phyloP scores from a whole-genome alignment of 208 protist species.

The Leishmania braziliensis region DNA sequence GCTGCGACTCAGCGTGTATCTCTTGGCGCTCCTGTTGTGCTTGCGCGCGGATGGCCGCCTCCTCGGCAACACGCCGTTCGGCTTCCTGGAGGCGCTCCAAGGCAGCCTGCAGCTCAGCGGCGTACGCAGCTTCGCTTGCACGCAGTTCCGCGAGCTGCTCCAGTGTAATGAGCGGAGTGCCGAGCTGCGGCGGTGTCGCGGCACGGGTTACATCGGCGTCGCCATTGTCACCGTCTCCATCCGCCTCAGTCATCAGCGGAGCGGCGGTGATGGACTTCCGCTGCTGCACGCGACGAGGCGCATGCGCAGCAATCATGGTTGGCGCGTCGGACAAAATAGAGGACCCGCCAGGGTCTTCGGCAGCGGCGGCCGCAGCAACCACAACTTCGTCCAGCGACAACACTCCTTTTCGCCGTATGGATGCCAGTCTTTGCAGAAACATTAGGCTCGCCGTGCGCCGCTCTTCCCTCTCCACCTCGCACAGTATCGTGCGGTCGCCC shows the following conservation, averaged over 20 bases:
- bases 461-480: slow-evolving; percentile 48
- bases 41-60: slow-evolving; percentile 33
- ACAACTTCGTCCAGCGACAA: slow-evolving; percentile 5
- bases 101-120: slow-evolving; percentile 48
- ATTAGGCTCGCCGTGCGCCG: slow-evolving; percentile 29
- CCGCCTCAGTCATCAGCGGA: not conserved
- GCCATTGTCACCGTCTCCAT: not conserved
- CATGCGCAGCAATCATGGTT: slow-evolving; percentile 1
- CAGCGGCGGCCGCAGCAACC: slow-evolving; percentile 4
- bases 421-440: slow-evolving; percentile 18
- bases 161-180: slow-evolving; percentile 18
- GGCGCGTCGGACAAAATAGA: slow-evolving; percentile 12
- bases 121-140: slow-evolving; percentile 28
- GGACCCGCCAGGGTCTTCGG: not conserved
- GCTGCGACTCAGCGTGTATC: slow-evolving; percentile 32
- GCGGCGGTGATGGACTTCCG: not conserved
- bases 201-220: not conserved
- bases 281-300: not conserved
- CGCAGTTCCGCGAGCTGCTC: slow-evolving; percentile 38
- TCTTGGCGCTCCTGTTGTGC: slow-evolving; percentile 37
- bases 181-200: slow-evolving; percentile 4
- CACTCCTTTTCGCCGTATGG: slow-evolving; percentile 12
- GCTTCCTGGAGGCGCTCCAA: slow-evolving; percentile 59
- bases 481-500: slow-evolving; percentile 38
- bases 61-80: slow-evolving; percentile 54